These are phyloP conservation scores for Syzygium syzygioides DNA, from an alignment of 441 rosid species.

Conservation along the genomic window DNA sequence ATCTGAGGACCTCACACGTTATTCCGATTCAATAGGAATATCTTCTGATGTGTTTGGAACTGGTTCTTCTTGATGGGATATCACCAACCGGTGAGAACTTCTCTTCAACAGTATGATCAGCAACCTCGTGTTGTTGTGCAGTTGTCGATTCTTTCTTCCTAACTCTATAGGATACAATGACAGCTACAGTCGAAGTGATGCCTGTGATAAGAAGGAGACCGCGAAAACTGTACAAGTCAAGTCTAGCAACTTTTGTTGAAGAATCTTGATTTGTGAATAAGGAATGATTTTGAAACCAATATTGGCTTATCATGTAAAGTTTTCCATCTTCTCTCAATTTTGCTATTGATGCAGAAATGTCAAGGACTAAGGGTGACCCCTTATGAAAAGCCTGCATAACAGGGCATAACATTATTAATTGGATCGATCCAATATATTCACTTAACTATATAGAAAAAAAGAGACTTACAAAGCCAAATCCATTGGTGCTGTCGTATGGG, in stretches of 20 bases:
- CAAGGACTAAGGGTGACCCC: background rate
- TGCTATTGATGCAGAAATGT: background rate
- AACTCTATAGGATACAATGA: background rate
- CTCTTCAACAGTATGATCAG: background rate
- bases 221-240: background rate
- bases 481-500: background rate
- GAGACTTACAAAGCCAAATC: background rate
- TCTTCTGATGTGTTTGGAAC: background rate
- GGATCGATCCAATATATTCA: background rate
- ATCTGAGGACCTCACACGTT: no score
- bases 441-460: background rate
- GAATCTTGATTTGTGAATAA: background rate
- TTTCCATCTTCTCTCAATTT: background rate
- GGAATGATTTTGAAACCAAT: background rate
- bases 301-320: background rate
- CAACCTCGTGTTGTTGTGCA: background rate
- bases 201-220: background rate
- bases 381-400: background rate
- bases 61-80: background rate
- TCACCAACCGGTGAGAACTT: background rate
- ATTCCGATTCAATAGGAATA: background rate
- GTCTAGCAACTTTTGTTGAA: background rate
- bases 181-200: background rate
- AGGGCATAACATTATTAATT: background rate
- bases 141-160: background rate